phyloP scores from a whole-genome alignment of 2,329 filamentous ascomycete genomes.

The Fusarium clavum region DNA sequence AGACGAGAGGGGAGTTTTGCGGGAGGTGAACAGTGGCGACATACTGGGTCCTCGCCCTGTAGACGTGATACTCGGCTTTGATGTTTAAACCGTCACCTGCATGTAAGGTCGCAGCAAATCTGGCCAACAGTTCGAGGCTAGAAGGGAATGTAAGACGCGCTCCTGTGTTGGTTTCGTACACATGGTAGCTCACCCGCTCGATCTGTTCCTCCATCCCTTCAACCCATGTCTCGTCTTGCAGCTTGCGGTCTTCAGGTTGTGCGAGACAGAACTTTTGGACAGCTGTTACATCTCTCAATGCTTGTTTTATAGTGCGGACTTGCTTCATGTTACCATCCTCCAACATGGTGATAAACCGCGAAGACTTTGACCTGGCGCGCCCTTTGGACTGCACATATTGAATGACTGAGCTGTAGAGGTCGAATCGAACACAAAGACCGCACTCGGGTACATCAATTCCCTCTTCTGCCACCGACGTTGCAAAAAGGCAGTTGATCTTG shows the following conservation, averaged over 20 bases:
- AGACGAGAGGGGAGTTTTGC: slow-evolving; percentile 76
- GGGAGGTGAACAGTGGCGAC: slow-evolving; percentile 85
- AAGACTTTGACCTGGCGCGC: slow-evolving; percentile 80
- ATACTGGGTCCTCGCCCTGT: slow-evolving; percentile 67
- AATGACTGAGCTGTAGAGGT: slow-evolving; percentile 89
- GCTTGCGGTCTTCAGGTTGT: slow-evolving; percentile 78
- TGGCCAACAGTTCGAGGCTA: slow-evolving; percentile 76
- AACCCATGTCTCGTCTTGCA: slow-evolving; percentile 43
- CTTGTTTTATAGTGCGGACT: slow-evolving; percentile 65
- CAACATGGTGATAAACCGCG: slow-evolving; percentile 86
- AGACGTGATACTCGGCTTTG: slow-evolving; percentile 71
- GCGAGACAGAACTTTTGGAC: slow-evolving; percentile 82
- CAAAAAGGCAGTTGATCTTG: slow-evolving; percentile 71
- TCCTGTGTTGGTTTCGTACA: slow-evolving; percentile 71
- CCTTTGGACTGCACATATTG: slow-evolving; percentile 95
- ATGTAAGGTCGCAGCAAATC: slow-evolving; percentile 77
- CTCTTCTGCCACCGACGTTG: slow-evolving; percentile 75
- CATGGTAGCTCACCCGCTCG: slow-evolving; percentile 54
- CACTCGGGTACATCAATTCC: slow-evolving; percentile 76
- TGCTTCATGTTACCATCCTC: slow-evolving; percentile 77
- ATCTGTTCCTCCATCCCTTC: slow-evolving; percentile 21
- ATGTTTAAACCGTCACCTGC: slow-evolving; percentile 43
- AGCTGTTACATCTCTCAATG: slow-evolving; percentile 67
- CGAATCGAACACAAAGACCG: slow-evolving; percentile 79
- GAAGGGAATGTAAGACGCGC: slow-evolving; percentile 84